Evolutionary conservation across 257 asterid genomes (phyloP), one percentile per base, ranked within the genome.

Genomic region (Scutellaria barbata): DNA sequence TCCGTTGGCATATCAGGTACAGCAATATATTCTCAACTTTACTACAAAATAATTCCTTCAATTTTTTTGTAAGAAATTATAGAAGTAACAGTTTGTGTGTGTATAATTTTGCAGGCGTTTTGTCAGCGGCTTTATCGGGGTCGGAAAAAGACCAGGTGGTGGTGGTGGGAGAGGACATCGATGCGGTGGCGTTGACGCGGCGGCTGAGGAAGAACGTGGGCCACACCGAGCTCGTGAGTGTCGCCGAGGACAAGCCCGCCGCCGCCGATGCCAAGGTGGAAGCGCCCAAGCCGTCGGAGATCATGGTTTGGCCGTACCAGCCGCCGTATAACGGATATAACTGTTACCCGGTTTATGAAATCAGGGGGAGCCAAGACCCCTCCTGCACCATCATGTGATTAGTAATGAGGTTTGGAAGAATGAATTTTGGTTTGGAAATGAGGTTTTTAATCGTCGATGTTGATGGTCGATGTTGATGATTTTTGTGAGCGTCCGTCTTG

Each of bases 161-260:
- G 72, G 89, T 90, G 10, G 71, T 82, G 0, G 97, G 97, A 46
- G 88, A 79, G 3, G 85, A 78, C 74, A 73, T 87, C 20, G 97
- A 90, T 62, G 80, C 96, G 0, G 90, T 82, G 41, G 61, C 18
- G 56, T 74, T 90, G 10, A 74, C 83, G 3, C 76, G 67, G 10
- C 61, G 16, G 64, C 75, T 90, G 22, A 80, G 96, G 66, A 86
- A 87, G 84, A 81, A 79, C 8, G 66, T 88, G 41, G 90, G 89
- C 0, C 13, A 30, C 68, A 83, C 94, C 8, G 88, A 78, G 10
- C 73, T 90, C 3, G 69, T 79, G 17, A 88, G 70, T 40, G 88
- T 88, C 0, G 79, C 57, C 14, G 85, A 85, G 61, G 80, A 50
- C 42, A 74, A 80, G 75, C 66, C 69, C 10, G 35, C 25, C n/a